Evolutionary conservation across 352 stramenopile genomes (phyloP), one percentile per base, ranked within the genome.

Genomic region (Phytophthora quininea): DNA sequence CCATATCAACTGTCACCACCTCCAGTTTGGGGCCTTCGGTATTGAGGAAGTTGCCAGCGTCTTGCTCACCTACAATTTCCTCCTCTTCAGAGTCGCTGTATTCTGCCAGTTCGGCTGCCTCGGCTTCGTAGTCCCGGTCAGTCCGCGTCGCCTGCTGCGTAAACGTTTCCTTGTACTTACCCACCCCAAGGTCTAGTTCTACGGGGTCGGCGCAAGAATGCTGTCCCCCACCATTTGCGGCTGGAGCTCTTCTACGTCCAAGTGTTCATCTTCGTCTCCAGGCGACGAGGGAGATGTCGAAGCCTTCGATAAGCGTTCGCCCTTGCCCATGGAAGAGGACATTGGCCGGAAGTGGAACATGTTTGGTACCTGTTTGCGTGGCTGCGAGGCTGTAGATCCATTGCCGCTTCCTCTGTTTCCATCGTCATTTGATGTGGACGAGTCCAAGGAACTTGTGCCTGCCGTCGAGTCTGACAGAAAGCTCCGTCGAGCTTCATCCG

Each of bases 331-430:
- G 27, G 69, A 81, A 33, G 78, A 59, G 15, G 79, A 75, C 15
- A 61, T 71, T 49, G 76, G 76, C 1, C 81, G 79, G 45, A 91
- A 88, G 55, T 86, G 77, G 38, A 89, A 90, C 73, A 89, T 86
- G 56, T 81, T 79, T n/a, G 80, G 78, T 14, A 74, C 67, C 33
- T 76, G 77, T 54, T 75, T 83, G 56, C 71, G 80, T 56, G 35
- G 45, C 54, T 14, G 24, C 30, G 67, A 54, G 15, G 43, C 54
- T 31, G 63, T 30, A 9, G 42, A 79, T 66, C 74, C 76, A 29
- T 75, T 86, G 33, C 67, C 71, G 53, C 67, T 73, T 0, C 56
- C 48, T 33, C 69, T 72, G 29, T 69, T 71, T 19, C 67, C 73
- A 52, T 79, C 69, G 49, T 75, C 62, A 12, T 27, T 53, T 6